phyloP scores from a whole-genome alignment of 2,329 filamentous ascomycete species.

The Ophiocordyceps sinensis region DNA sequence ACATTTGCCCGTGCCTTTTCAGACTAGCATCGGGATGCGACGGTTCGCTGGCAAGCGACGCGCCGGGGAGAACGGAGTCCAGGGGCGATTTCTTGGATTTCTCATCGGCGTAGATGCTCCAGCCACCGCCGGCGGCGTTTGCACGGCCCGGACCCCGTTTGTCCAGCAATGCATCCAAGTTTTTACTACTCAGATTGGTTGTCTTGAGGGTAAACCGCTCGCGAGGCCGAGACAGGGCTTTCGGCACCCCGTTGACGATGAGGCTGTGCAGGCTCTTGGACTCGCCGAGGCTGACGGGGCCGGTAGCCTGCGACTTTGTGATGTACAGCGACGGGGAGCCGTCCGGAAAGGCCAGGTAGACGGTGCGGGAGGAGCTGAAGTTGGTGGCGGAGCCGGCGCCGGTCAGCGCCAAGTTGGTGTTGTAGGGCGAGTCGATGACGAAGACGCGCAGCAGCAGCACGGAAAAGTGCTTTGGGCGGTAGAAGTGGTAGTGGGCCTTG shows the following conservation, averaged over 20 bases:
- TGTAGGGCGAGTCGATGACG: constrained; percentile 69
- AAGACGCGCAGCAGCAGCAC: constrained; percentile 66
- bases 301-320: constrained; percentile 33
- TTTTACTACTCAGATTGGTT: constrained; percentile 57
- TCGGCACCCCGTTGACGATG: constrained; percentile 66
- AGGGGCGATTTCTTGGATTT: constrained; percentile 37
- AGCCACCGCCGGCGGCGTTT: constrained; percentile 62
- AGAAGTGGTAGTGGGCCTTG: constrained; percentile 72
- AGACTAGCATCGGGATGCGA: constrained; percentile 12
- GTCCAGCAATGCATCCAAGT: constrained; percentile 53
- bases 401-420: constrained; percentile 36
- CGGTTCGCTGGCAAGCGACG: constrained; percentile 24
- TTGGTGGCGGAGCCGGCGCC: constrained; percentile 20
- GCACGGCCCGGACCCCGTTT: constrained; percentile 54
- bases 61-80: constrained; percentile 33
- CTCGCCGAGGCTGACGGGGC: constrained; percentile 31
- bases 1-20: constrained; percentile 13
- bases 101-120: constrained; percentile 63
- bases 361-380: constrained; percentile 52
- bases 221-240: constrained; percentile 62
- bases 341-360: constrained; percentile 74
- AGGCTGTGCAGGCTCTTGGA: constrained; percentile 52
- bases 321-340: constrained; percentile 63
- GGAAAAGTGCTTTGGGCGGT: constrained; percentile 53
- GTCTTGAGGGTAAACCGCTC: constrained; percentile 55